Percentiles rank a stretch among this genome's conserved stretches.
phyloP scores from a whole-genome alignment of 2,329 filamentous ascomycete genomes.

The Cercospora sesami region DNA sequence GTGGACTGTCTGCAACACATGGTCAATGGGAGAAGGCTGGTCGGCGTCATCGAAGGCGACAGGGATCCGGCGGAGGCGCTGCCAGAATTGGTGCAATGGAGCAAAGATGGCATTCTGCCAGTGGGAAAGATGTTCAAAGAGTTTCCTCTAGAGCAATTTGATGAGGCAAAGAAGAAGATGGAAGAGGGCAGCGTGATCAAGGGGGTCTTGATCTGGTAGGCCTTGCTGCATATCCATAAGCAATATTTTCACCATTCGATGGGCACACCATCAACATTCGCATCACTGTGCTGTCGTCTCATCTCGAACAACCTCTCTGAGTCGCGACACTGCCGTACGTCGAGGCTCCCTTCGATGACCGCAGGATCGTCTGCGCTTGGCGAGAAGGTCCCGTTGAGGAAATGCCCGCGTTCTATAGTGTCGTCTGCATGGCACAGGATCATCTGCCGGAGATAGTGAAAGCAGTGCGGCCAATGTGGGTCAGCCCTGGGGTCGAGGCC shows the following conservation, averaged over 20 bases:
- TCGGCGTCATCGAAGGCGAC: conserved; percentile 50
- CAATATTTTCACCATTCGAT: neutral
- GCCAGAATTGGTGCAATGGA: conserved; percentile 49
- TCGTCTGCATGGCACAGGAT: conserved; percentile 18
- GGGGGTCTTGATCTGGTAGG: conserved; percentile 43
- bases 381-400: conserved; percentile 8
- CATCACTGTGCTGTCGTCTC: conserved; percentile 6
- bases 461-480: conserved; percentile 19
- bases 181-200: conserved; percentile 42
- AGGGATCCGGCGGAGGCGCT: conserved; percentile 43
- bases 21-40: conserved; percentile 47
- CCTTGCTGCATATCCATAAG: neutral
- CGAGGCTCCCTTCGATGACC: conserved; percentile 4
- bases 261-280: conserved; percentile 7
- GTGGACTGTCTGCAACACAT: conserved; percentile 45
- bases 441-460: conserved; percentile 11
- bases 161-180: conserved; percentile 41
- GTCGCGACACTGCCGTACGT: conserved; percentile 7
- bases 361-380: conserved; percentile 1
- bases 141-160: conserved; percentile 43
- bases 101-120: conserved; percentile 45
- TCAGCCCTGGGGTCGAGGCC: conserved; percentile 11
- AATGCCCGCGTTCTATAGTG: conserved; percentile 14
- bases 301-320: conserved; percentile 8
- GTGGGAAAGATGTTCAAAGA: conserved; percentile 46